Percentiles rank a stretch among this genome's conserved stretches.
phyloP scores from a whole-genome alignment of 2,329 filamentous ascomycete species.

The Aspergillus terreus region DNA sequence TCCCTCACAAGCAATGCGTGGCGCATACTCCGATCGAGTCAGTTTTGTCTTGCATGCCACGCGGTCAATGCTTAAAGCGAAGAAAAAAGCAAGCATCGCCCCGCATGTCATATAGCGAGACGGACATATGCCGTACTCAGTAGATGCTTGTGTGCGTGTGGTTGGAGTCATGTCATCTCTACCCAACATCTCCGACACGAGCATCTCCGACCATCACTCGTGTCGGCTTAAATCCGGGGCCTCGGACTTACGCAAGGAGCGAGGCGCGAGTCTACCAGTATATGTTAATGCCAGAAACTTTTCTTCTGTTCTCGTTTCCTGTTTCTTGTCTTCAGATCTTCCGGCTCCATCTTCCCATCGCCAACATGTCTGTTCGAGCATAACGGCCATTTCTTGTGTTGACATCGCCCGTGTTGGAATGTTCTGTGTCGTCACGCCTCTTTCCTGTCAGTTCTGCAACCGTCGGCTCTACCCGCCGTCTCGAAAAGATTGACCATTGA shows the following conservation, averaged over 20 bases:
- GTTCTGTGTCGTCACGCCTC: neutral
- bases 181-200: too few species aligned
- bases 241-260: neutral
- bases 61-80: too few species aligned
- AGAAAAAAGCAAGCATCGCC: too few species aligned
- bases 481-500: neutral
- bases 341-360: neutral
- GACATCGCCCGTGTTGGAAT: neutral
- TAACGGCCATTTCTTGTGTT: neutral
- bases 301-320: neutral
- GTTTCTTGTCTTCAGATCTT: neutral
- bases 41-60: too few species aligned
- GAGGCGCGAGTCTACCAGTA: neutral
- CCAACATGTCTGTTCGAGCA: neutral
- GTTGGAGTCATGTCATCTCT: too few species aligned
- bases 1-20: too few species aligned
- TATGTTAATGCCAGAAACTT: neutral
- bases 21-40: too few species aligned
- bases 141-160: too few species aligned
- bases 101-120: too few species aligned
- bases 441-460: neutral
- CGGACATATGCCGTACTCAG: too few species aligned
- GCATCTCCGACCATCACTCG: too few species aligned
- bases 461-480: conserved; percentile 6
- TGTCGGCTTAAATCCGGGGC: neutral